Evolutionary conservation across 23 red algal genomes (phyloP).

Genomic region (Gracilariopsis chorda): DNA sequence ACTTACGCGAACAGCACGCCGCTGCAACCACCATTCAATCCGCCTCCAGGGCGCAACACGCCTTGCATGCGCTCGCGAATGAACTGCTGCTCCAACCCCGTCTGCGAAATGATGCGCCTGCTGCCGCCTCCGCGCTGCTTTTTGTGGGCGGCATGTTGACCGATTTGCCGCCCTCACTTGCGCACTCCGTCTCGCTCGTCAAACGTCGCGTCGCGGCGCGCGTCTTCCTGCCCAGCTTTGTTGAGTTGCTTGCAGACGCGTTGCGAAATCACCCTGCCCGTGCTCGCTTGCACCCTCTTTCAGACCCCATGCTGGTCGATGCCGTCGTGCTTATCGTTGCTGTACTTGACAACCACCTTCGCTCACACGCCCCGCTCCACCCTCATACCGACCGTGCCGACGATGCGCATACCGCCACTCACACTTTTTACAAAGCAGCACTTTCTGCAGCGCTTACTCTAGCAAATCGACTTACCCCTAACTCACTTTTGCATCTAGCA

Average conservation of each 20-base stretch:
- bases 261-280: background rate
- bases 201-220: background rate
- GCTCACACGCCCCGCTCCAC: background rate
- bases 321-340: background rate
- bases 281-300: background rate
- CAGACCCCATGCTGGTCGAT: background rate
- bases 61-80: background rate
- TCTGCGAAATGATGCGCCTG: too few relatives aligned
- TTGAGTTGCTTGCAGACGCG: background rate
- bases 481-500: background rate
- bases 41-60: background rate
- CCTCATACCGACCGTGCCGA: too few relatives aligned
- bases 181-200: background rate
- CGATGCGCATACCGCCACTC: background rate
- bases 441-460: background rate
- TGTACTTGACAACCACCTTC: background rate
- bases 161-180: too few relatives aligned
- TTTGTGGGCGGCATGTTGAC: background rate
- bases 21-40: constrained; percentile 37
- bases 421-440: background rate
- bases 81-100: background rate
- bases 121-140: background rate
- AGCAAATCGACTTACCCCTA: background rate
- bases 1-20: background rate
- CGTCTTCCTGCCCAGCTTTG: background rate